Evolutionary conservation across 2,329 filamentous ascomycete genomes (phyloP).

Genomic region (Clonostachys byssicola): DNA sequence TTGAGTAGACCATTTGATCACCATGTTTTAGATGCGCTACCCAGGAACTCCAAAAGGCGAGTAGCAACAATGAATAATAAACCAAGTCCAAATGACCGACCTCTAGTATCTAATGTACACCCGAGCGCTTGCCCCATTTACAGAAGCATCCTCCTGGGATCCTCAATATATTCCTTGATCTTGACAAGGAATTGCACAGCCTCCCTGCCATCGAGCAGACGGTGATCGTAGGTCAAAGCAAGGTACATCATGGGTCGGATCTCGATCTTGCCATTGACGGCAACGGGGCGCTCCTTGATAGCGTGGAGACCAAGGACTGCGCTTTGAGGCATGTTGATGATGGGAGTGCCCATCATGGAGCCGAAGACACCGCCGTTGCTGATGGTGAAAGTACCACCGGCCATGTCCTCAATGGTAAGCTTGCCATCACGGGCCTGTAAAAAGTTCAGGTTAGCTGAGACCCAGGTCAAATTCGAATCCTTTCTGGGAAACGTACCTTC

Average conservation of each 20-base stretch:
- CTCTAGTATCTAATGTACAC: no score
- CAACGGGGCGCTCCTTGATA: slow-evolving; percentile 91
- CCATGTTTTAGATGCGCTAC: no score
- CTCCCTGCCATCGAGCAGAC: slow-evolving; percentile 89
- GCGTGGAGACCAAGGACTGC: slow-evolving; percentile 90
- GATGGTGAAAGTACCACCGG: slow-evolving; percentile 96
- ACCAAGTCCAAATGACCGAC: not conserved
- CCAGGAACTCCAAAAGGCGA: no score
- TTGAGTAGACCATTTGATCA: no score
- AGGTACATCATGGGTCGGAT: slow-evolving; percentile 99
- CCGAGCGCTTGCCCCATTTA: slow-evolving; percentile 15
- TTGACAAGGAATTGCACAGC: slow-evolving; percentile 95
- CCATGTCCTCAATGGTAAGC: slow-evolving; percentile 98
- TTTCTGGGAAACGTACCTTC: slow-evolving; percentile 59
- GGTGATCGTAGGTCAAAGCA: slow-evolving; percentile 95
- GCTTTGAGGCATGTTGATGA: slow-evolving; percentile 95
- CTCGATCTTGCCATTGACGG: slow-evolving; percentile 88
- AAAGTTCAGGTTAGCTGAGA: not conserved
- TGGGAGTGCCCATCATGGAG: slow-evolving; percentile 94
- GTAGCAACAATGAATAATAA: not conserved
- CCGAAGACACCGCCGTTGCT: slow-evolving; percentile 97
- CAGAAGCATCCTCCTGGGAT: slow-evolving; percentile 87
- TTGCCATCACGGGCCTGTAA: slow-evolving; percentile 84
- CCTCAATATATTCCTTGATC: slow-evolving; percentile 97
- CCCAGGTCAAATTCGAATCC: not conserved